phyloP scores from a whole-genome alignment of 306 rosid genomes.

The Cicer cuneatum region DNA sequence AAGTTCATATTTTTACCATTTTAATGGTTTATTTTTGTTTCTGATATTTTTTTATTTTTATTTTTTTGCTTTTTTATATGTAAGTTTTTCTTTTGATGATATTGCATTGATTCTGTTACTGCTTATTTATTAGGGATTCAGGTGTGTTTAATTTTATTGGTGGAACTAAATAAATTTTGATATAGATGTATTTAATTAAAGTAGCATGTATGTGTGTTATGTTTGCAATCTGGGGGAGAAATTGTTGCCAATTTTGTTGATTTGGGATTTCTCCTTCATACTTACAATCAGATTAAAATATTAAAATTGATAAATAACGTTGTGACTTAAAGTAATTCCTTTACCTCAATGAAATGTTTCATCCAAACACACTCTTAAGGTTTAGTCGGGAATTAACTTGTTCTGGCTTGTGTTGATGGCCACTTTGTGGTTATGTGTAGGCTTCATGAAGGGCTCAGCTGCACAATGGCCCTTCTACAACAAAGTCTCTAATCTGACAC shows the following conservation, averaged over 20 bases:
- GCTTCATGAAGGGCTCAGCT: conserved; percentile 51
- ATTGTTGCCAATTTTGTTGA: conserved; percentile 42
- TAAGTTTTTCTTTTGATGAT: too few relatives aligned
- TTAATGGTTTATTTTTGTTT: too few relatives aligned
- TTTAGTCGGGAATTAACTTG: conserved; percentile 22
- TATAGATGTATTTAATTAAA: conserved; percentile 19
- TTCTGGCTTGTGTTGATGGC: too few relatives aligned
- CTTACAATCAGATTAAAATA: neutral
- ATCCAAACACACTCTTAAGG: neutral
- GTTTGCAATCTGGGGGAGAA: conserved; percentile 35
- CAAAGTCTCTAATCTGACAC: conserved; percentile 68
- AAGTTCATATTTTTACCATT: neutral
- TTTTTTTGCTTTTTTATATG: too few relatives aligned
- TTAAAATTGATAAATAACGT: too few relatives aligned
- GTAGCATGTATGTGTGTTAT: conserved; percentile 10
- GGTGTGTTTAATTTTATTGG: conserved; percentile 18
- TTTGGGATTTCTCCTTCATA: conserved; percentile 18
- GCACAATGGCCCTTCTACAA: conserved; percentile 69
- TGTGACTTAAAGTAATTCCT: too few relatives aligned
- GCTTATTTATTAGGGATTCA: conserved; percentile 27
- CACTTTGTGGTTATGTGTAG: conserved; percentile 42
- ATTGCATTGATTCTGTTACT: neutral
- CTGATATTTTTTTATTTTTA: too few relatives aligned
- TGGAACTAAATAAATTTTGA: neutral
- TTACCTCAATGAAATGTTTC: too few relatives aligned